These are phyloP conservation scores for Malbranchea cinnamomea DNA, from an alignment of 2,329 filamentous ascomycete genomes.

Conservation along the genomic window DNA sequence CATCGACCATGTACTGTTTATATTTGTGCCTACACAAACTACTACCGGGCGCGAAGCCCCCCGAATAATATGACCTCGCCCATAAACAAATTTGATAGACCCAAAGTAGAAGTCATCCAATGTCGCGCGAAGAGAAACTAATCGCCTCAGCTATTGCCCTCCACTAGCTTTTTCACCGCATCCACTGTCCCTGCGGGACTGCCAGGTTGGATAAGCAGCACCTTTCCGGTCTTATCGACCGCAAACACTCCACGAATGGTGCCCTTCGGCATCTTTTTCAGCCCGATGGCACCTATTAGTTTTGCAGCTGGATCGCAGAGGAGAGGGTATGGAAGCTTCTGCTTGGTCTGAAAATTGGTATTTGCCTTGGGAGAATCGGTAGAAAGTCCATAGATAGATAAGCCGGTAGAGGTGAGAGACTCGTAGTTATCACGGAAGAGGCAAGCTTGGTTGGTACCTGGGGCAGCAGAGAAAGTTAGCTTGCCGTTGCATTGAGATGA, in stretches of 20 bases:
- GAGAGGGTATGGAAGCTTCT: slow-evolving; percentile 74
- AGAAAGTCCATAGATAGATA: slow-evolving; percentile 81
- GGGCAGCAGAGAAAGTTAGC: background rate
- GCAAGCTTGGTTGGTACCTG: slow-evolving; percentile 86
- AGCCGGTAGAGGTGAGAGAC: slow-evolving; percentile 59
- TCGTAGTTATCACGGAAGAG: slow-evolving; percentile 78
- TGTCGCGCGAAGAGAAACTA: too few species aligned
- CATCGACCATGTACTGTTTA: too few species aligned
- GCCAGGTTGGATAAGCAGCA: slow-evolving; percentile 59
- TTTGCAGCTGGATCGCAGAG: slow-evolving; percentile 65
- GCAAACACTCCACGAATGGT: slow-evolving; percentile 81
- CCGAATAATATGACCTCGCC: too few species aligned
- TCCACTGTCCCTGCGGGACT: slow-evolving; percentile 65
- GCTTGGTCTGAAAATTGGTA: slow-evolving; percentile 81
- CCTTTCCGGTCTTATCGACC: slow-evolving; percentile 66
- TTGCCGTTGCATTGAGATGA: too few species aligned
- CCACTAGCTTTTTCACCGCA: slow-evolving; percentile 57
- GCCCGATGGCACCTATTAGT: slow-evolving; percentile 72
- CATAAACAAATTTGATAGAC: too few species aligned
- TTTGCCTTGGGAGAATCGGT: slow-evolving; percentile 82
- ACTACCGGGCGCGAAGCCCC: too few species aligned
- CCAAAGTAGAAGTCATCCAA: too few species aligned
- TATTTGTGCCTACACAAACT: too few species aligned
- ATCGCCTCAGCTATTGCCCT: too few species aligned
- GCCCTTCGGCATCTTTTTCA: slow-evolving; percentile 70